Evolutionary conservation across 495 filamentous ascomycete genomes (phyloP), one percentile per base, ranked within the genome.

Genomic region (Daldinia grandis): DNA sequence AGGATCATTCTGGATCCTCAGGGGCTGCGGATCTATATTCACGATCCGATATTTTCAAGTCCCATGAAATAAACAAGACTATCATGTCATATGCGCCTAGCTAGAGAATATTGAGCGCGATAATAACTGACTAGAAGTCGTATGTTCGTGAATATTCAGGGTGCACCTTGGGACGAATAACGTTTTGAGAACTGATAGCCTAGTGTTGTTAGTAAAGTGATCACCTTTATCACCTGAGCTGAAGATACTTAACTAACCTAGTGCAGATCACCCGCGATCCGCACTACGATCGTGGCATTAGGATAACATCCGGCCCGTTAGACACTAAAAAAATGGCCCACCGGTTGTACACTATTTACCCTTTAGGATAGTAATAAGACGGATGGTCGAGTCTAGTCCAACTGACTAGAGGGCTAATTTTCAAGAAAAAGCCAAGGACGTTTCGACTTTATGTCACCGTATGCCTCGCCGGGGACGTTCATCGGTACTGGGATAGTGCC

Each of bases 401-500:
- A 56, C 54, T 35, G 24, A 9, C 33, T 51, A 58, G 17, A 66
- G 33, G 12, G 3, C 66, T 51, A 78, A 30, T 57, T 51, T 53
- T 77, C 74, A 8, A 74, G 65, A 47, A 67, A 76, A 8, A 78
- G 47, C 77, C 77, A 79, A 28, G 77, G 77, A 3, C 60, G 58
- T 53, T 69, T 77, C 2, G 68, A 64, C n/a, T 64, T 64, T 10
- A 30, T 64, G 40, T 70, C 65, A 1, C 69, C 72, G 28, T 79
- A 79, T 10, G 74, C 71, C 21, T 76, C 72, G 1, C 71, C 62
- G 12, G 77, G 77, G 14, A 78, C 53, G 27, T 70, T 57, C 86
- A 96, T 93, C 3, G 94, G 93, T 1, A 95, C 83, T 0, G 92
- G 92, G 5, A 96, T 77, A 0, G 67, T 76, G 0, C 76, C 78